phyloP scores from a whole-genome alignment of 371 early-diverging fungal genomes.

The Vavraia culicis region DNA sequence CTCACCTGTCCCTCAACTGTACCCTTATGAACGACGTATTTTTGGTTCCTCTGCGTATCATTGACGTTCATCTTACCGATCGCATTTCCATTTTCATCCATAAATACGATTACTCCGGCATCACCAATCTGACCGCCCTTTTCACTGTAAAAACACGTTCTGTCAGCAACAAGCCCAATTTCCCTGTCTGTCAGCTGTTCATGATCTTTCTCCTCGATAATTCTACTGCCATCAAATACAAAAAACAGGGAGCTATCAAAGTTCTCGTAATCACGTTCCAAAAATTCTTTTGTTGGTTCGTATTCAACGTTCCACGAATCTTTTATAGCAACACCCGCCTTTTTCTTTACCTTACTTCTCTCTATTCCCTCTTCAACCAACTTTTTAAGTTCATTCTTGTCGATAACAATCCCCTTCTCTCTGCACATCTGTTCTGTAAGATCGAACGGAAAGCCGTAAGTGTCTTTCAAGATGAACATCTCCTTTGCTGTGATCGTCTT shows the following conservation, averaged over 20 bases:
- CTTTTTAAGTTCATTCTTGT: conserved; percentile 59
- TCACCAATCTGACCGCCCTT: conserved; percentile 93
- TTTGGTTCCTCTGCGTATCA: conserved; percentile 74
- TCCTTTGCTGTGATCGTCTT: conserved; percentile 60
- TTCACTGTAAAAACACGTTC: conserved; percentile 93
- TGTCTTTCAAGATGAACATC: conserved; percentile 92
- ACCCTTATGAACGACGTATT: conserved; percentile 84
- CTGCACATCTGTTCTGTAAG: conserved; percentile 87
- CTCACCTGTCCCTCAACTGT: conserved; percentile 3
- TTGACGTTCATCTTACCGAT: conserved; percentile 48
- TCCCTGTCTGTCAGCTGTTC: conserved; percentile 26
- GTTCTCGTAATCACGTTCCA: conserved; percentile 9
- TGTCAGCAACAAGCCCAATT: conserved; percentile 58
- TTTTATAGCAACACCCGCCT: background rate
- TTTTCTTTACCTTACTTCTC: conserved; percentile 1
- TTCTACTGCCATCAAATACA: conserved; percentile 1
- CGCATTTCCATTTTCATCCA: conserved; percentile 50
- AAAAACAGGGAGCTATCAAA: conserved; percentile 7
- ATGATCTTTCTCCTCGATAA: background rate
- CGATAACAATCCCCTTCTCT: conserved; percentile 64
- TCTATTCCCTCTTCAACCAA: conserved; percentile 56
- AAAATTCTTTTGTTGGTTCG: conserved; percentile 41
- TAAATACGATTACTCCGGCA: conserved; percentile 61
- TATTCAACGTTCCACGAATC: background rate
- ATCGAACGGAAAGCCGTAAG: conserved; percentile 97